A percentile compares a stretch with the other conserved stretches of the same genome.
phyloP scores from a whole-genome alignment of 495 filamentous ascomycete species.

The Talaromyces adpressus region DNA sequence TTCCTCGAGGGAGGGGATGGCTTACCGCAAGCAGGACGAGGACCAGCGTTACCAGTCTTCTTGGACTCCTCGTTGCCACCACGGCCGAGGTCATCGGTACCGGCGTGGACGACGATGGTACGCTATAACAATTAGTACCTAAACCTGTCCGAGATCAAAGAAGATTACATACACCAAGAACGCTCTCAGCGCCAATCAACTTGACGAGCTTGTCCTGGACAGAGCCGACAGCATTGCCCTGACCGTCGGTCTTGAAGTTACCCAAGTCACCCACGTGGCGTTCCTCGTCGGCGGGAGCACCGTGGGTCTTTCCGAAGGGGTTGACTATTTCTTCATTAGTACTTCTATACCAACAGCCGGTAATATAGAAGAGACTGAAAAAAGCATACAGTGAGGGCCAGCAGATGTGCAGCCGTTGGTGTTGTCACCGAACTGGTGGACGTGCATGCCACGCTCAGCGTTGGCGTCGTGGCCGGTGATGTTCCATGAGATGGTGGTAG shows the following conservation, averaged over 20 bases:
- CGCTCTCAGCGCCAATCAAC: slow-evolving; percentile 90
- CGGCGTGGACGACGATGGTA: slow-evolving; percentile 88
- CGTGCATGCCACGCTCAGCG: slow-evolving; percentile 93
- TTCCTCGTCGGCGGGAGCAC: slow-evolving; percentile 69
- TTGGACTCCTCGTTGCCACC: slow-evolving; percentile 85
- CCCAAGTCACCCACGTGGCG: slow-evolving; percentile 97
- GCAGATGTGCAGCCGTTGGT: slow-evolving; percentile 99
- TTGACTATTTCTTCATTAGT: slow-evolving; percentile 58
- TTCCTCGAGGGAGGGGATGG: slow-evolving; percentile 9
- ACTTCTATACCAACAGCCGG: too few species aligned
- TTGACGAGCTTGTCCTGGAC: slow-evolving; percentile 75
- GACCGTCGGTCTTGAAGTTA: slow-evolving; percentile 89
- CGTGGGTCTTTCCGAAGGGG: slow-evolving; percentile 85
- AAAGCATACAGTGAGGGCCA: slow-evolving; percentile 81
- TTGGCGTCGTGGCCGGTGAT: slow-evolving; percentile 90
- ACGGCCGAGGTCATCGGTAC: slow-evolving; percentile 92
- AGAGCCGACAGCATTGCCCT: slow-evolving; percentile 78
- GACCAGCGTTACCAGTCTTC: slow-evolving; percentile 94
- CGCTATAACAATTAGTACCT: slow-evolving; percentile 45
- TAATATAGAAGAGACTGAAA: too few species aligned
- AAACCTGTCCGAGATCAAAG: background rate
- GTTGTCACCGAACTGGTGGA: slow-evolving; percentile 99
- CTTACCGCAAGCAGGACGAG: slow-evolving; percentile 87
- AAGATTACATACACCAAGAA: slow-evolving; percentile 71
- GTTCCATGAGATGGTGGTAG: slow-evolving; percentile 86